Conservation (phyloP, 495 filamentous ascomycete species). For the Aspergillus egyptiacus region DNA sequence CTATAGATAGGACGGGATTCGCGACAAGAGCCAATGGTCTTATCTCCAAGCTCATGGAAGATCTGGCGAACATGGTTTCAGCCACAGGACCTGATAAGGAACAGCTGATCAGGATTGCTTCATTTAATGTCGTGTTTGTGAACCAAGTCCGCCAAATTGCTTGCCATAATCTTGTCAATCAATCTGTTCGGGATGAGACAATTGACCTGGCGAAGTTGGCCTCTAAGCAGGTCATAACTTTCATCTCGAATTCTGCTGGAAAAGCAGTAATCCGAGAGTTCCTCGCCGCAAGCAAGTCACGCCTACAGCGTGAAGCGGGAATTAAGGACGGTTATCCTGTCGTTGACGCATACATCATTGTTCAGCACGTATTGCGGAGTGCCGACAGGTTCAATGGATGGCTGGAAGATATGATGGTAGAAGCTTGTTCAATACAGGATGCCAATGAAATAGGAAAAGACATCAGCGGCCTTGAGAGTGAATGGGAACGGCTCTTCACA, state of each 20-base stretch:
- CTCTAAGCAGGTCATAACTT: slow-evolving; percentile 33
- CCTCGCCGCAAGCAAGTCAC: slow-evolving; percentile 55
- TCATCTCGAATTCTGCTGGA: slow-evolving; percentile 33
- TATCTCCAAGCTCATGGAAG: slow-evolving; percentile 24
- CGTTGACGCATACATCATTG: slow-evolving; percentile 61
- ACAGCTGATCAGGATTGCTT: slow-evolving; percentile 22
- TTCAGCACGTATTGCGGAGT: slow-evolving; percentile 52
- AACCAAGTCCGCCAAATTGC: slow-evolving; percentile 40
- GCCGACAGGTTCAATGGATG: slow-evolving; percentile 26
- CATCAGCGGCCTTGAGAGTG: slow-evolving; percentile 54
- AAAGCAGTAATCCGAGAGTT: slow-evolving; percentile 50
- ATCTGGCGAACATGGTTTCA: slow-evolving; percentile 21
- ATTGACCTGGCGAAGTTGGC: slow-evolving; percentile 26
- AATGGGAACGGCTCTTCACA: slow-evolving; percentile 70
- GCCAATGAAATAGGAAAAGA: slow-evolving; percentile 30
- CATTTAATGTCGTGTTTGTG: slow-evolving; percentile 33
- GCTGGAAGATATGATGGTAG: slow-evolving; percentile 51
- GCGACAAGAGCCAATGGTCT: slow-evolving; percentile 29
- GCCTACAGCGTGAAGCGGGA: slow-evolving; percentile 54
- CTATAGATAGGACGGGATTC: slow-evolving; percentile 40
- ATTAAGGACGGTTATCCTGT: slow-evolving; percentile 53
- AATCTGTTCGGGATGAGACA: slow-evolving; percentile 18
- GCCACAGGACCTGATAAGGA: slow-evolving; percentile 16
- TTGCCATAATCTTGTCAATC: slow-evolving; percentile 31
- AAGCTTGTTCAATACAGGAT: slow-evolving; percentile 10